Conservation (phyloP, 2,329 filamentous ascomycete genomes). For the Lasiodiplodia gonubiensis region DNA sequence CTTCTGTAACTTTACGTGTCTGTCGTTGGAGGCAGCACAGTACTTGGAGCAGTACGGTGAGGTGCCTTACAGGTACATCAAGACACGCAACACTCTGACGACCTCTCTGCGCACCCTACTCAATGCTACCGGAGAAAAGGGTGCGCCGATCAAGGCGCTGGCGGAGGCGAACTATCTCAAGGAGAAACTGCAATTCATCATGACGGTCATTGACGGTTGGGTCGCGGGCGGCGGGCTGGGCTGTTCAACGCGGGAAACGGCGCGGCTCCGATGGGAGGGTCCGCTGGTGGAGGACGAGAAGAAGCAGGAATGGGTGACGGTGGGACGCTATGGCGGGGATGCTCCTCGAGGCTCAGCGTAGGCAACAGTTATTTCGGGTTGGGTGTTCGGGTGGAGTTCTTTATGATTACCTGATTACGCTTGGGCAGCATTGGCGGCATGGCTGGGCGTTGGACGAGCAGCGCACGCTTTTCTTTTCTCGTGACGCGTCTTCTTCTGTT, state of each 20-base stretch:
- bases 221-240: slow-evolving; percentile 72
- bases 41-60: slow-evolving; percentile 67
- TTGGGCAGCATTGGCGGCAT: slow-evolving; percentile 27
- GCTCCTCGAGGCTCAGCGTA: slow-evolving; percentile 32
- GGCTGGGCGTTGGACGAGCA: slow-evolving; percentile 16
- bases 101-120: slow-evolving; percentile 76
- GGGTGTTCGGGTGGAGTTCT: slow-evolving; percentile 9
- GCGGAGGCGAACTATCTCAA: slow-evolving; percentile 74
- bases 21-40: slow-evolving; percentile 72
- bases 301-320: slow-evolving; percentile 55
- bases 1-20: slow-evolving; percentile 78
- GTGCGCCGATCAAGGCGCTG: slow-evolving; percentile 60
- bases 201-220: slow-evolving; percentile 73
- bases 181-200: slow-evolving; percentile 75
- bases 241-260: slow-evolving; percentile 43
- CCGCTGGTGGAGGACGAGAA: slow-evolving; percentile 51
- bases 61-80: slow-evolving; percentile 69
- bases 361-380: slow-evolving; percentile 23
- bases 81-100: slow-evolving; percentile 71
- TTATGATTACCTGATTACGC: slow-evolving; percentile 18
- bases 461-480: slow-evolving; percentile 1
- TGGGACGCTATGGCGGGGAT: slow-evolving; percentile 56
- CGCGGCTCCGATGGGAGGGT: slow-evolving; percentile 51
- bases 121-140: slow-evolving; percentile 60
- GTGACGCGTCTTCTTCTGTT: slow-evolving; percentile 8